Base-by-base conservation (phyloP, 1,284 basidiomycete genomes). In the Mycena sp. region DNA sequence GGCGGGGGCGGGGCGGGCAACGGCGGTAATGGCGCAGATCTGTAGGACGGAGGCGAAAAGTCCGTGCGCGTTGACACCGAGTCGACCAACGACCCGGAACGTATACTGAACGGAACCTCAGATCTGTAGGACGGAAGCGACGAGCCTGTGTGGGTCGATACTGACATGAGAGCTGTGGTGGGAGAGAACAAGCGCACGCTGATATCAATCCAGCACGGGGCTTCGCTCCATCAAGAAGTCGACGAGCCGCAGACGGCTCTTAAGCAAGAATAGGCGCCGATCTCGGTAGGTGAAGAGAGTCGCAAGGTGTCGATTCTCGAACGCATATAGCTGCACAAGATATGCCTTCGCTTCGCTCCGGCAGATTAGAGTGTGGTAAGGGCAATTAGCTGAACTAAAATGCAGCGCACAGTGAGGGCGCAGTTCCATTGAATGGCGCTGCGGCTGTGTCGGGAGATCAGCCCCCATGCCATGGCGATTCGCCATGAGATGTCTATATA, bases 41-140 rank as follows among this genome's bases (percentile, higher is more conserved):
- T 41, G 51, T 53, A 53, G 40, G 37, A 41, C n/a, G 38, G 51
- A 53, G 51, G 37, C 38, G 49, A 21, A 51, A 21, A 38, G 49
- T 26, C 49, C 49, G 38, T 53, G 51, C 51, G 51, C 37, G 37
- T 53, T 43, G 51, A 53, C 51, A 40, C 51, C n/a, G 51, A 53
- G 51, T 41, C 35, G 37, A 38, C 51, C 51, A 41, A 53, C 51
- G 37, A 53, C 51, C 51, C 38, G 26, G 51, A 53, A 53, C 51
- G 51, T 30, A 53, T 53, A 53, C 51, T 53, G 40, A 26, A 43
- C 37, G 51, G 51, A 53, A 53, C 51, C 40, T 43, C 51, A 53
- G 51, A 53, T 43, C 51, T 53, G 51, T 53, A 53, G 40, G 51
- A 53, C 32, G 51, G 51, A 53, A 38, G 25, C 37, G 51, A 53